Evolutionary conservation across 2,329 filamentous ascomycete species (phyloP).

Genomic region (Stemphylium vesicarium): DNA sequence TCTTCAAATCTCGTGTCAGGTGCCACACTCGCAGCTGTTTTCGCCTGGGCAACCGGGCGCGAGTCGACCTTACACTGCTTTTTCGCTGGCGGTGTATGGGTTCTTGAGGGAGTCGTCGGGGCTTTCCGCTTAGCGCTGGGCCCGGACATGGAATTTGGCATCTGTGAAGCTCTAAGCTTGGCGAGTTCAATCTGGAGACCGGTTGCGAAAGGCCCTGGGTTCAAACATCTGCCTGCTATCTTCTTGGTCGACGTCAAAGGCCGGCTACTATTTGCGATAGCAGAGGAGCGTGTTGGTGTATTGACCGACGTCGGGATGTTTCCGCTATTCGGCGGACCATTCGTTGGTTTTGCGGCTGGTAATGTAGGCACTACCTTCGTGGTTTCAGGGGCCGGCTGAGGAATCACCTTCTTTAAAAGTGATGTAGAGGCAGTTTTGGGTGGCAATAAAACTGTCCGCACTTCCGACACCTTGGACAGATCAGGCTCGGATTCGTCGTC

Average conservation of each 20-base stretch:
- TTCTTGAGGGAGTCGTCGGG: neutral
- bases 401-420: neutral
- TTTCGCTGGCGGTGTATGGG: neutral
- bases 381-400: neutral
- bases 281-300: neutral
- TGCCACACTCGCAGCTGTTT: neutral
- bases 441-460: neutral
- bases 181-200: constrained; percentile 6
- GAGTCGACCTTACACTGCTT: neutral
- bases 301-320: neutral
- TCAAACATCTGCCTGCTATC: constrained; percentile 8
- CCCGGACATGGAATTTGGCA: constrained; percentile 3
- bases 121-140: constrained; percentile 1
- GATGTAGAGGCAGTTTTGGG: neutral
- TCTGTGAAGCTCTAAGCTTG: constrained; percentile 11
- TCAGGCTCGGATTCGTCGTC: constrained; percentile 29
- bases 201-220: constrained; percentile 9
- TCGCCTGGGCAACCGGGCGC: neutral
- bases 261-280: neutral
- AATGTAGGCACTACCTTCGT: neutral
- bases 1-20: constrained; percentile 14
- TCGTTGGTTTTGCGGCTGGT: neutral
- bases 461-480: neutral
- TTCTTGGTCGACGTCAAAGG: constrained; percentile 1
- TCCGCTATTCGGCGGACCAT: neutral